Evolutionary conservation across 495 filamentous ascomycete genomes (phyloP).

Genomic region (Penicillium atrosanguineum): DNA sequence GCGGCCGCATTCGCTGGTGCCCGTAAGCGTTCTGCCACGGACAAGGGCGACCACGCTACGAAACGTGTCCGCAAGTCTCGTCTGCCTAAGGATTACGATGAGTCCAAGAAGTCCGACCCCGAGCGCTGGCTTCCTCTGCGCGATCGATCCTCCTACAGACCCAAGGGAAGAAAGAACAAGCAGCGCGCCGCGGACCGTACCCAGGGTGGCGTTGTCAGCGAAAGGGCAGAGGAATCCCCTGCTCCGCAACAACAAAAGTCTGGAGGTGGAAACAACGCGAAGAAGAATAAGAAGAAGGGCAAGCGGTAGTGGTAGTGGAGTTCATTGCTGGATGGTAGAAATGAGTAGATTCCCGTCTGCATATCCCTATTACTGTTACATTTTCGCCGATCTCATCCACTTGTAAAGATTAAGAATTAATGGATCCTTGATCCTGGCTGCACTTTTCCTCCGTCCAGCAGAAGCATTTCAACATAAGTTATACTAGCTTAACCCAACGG

Average conservation of each 20-base stretch:
- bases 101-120: conserved; percentile 73
- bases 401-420: no score
- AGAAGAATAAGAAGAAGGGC: conserved; percentile 76
- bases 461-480: not conserved
- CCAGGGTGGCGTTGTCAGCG: conserved; percentile 76
- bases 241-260: conserved; percentile 40
- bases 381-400: not conserved
- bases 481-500: conserved; percentile 29
- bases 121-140: conserved; percentile 91
- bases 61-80: conserved; percentile 66
- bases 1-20: conserved; percentile 40
- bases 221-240: conserved; percentile 64
- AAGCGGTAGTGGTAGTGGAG: conserved; percentile 56
- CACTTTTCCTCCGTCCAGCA: not conserved
- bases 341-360: not conserved
- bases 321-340: not conserved
- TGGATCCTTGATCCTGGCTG: not conserved
- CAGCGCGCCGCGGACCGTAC: conserved; percentile 73
- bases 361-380: conserved; percentile 11
- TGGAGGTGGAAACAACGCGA: conserved; percentile 49
- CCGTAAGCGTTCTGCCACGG: conserved; percentile 58
- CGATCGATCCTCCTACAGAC: conserved; percentile 83
- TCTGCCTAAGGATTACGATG: conserved; percentile 77
- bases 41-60: conserved; percentile 46
- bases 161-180: conserved; percentile 89